Evolutionary conservation across 202 grass and related monocot genomes (phyloP), one percentile per base, ranked within the genome.

Genomic region (Elaeis oleifera): DNA sequence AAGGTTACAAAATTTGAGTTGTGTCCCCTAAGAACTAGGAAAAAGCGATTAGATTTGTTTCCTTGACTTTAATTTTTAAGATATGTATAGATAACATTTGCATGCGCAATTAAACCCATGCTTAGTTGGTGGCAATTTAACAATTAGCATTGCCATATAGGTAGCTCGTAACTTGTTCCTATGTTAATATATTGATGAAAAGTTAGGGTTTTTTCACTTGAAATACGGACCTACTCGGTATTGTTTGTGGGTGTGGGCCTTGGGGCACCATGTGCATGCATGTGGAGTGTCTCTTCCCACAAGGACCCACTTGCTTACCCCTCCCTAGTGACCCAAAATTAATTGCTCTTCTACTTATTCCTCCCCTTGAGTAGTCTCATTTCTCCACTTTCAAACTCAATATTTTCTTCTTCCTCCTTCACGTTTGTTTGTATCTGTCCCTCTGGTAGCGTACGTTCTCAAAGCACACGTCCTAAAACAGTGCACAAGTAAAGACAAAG

Each of bases 241-340:
- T 56, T 62, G 32, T 51, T 52, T 64, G 59, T 49, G 24, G 58
- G 71, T 56, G 70, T 71, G 51, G 67, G 75, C 26, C 21, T 71
- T 71, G 51, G 56, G 56, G 23, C 19, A 65, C 50, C 67, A 71
- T 71, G 75, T 71, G 59, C 13, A 28, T 23, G 67, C 75, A 78
- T 78, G 75, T 78, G 67, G 59, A 23, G 2, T 71, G 75, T 78
- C 67, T 71, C 75, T 71, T 65, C 26, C 49, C 27, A 77, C 44
- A 24, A 49, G 59, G 51, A 0, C 50, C 70, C 60, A 65, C 63
- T 60, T 52, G 36, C 54, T 13, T 19, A 50, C 32, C 29, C 44
- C 62, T 60, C 18, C 23, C 36, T 24, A 23, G 31, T 29, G 22
- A 16, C 49, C 22, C 19, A 51, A 51, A 65, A 25, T 31, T 16